Evolutionary conservation across 345 rosid genomes (phyloP).

Genomic region (Linum trigynum): DNA sequence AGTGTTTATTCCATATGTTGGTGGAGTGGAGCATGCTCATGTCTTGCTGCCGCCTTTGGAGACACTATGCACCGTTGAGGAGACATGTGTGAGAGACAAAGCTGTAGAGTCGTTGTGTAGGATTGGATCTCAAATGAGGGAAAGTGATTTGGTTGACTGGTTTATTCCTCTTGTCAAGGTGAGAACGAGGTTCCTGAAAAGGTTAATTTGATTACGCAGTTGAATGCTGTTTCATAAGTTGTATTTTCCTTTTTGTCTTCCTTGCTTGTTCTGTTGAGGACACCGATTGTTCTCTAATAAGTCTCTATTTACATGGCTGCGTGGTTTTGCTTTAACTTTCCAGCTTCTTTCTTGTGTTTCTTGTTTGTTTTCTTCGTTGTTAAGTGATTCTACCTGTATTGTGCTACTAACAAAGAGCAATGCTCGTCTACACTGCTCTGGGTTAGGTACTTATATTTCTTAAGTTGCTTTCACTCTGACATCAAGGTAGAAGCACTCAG

Average conservation of each 20-base stretch:
- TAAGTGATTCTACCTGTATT: too few species aligned
- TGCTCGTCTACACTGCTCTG: too few species aligned
- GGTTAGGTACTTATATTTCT: too few species aligned
- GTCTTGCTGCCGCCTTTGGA: slow-evolving; percentile 74
- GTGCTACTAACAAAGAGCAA: too few species aligned
- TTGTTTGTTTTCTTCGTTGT: too few species aligned
- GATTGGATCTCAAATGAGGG: slow-evolving; percentile 89
- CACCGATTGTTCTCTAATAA: neutral
- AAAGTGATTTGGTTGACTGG: slow-evolving; percentile 60
- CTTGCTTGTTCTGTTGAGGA: neutral
- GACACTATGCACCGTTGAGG: slow-evolving; percentile 82
- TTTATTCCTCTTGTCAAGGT: slow-evolving; percentile 89
- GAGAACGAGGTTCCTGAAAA: slow-evolving; percentile 6
- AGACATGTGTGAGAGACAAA: slow-evolving; percentile 88
- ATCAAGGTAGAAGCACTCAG: neutral
- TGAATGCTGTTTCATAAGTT: neutral
- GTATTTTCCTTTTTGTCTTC: neutral
- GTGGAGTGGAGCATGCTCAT: slow-evolving; percentile 78
- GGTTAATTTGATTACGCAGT: neutral
- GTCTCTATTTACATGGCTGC: too few species aligned
- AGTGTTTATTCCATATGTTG: slow-evolving; percentile 81
- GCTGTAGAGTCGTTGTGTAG: slow-evolving; percentile 76
- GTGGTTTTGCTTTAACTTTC: too few species aligned
- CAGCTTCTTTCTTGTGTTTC: too few species aligned
- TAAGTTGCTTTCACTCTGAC: neutral